Evolutionary conservation across 345 rosid species (phyloP).

Genomic region (Citrus inodora): DNA sequence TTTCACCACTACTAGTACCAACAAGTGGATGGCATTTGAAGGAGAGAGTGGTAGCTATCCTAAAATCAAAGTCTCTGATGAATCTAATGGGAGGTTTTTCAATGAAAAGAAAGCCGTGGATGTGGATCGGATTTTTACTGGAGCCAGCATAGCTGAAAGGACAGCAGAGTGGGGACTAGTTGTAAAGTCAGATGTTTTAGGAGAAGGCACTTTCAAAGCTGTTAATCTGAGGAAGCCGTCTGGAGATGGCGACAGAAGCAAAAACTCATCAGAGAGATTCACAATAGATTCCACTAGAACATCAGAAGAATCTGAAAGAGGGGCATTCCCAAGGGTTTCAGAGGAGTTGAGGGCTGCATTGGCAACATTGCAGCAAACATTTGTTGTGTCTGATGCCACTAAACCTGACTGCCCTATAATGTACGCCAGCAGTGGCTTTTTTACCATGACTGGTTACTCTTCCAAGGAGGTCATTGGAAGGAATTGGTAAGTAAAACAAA

Average conservation of each 20-base stretch:
- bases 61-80: slow-evolving; percentile 7
- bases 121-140: slow-evolving; percentile 25
- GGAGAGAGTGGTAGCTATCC: slow-evolving; percentile 11
- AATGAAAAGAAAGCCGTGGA: background rate
- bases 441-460: slow-evolving; percentile 88
- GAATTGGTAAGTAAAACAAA: slow-evolving; percentile 61
- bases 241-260: slow-evolving; percentile 43
- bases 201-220: slow-evolving; percentile 50
- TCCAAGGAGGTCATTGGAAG: slow-evolving; percentile 79
- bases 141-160: slow-evolving; percentile 60
- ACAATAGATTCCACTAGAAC: slow-evolving; percentile 43
- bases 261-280: slow-evolving; percentile 29
- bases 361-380: slow-evolving; percentile 86
- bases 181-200: slow-evolving; percentile 38
- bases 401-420: slow-evolving; percentile 86
- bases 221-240: slow-evolving; percentile 13
- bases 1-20: slow-evolving; percentile 11
- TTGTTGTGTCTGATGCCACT: slow-evolving; percentile 91
- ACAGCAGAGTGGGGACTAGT: slow-evolving; percentile 88
- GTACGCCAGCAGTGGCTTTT: slow-evolving; percentile 94
- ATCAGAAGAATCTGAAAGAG: slow-evolving; percentile 63
- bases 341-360: slow-evolving; percentile 88
- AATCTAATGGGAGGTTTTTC: background rate
- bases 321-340: slow-evolving; percentile 67
- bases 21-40: slow-evolving; percentile 78